Conservation (phyloP, 2,329 filamentous ascomycete species). For the Arachnomyces sp. region DNA sequence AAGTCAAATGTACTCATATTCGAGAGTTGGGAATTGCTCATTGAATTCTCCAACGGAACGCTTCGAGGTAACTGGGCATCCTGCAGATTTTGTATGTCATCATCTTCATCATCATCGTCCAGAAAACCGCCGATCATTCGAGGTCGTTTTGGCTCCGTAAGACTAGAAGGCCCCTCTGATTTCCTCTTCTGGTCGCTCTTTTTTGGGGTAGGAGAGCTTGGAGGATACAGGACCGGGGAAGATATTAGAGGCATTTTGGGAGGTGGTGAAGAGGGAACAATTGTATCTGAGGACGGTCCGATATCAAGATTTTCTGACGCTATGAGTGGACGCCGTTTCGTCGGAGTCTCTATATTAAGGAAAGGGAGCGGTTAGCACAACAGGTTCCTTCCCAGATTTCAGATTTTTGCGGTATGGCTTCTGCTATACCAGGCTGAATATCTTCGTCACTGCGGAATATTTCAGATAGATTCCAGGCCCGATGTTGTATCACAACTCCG, state of each 20-base stretch:
- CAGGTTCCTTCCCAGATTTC: no score
- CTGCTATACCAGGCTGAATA: slow-evolving; percentile 23
- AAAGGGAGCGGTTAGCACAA: neutral
- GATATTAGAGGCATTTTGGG: slow-evolving; percentile 35
- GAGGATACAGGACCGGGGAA: slow-evolving; percentile 29
- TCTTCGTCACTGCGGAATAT: slow-evolving; percentile 37
- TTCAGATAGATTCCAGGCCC: slow-evolving; percentile 35
- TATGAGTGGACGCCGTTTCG: slow-evolving; percentile 17
- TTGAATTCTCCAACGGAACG: no score
- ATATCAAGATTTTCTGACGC: slow-evolving; percentile 10
- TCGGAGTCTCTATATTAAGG: slow-evolving; percentile 30
- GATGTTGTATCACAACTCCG: slow-evolving; percentile 35
- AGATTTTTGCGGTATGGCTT: no score
- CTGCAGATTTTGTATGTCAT: slow-evolving; percentile 21
- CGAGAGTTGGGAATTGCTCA: slow-evolving; percentile 20
- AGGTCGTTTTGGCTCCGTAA: slow-evolving; percentile 29
- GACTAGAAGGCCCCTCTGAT: slow-evolving; percentile 21
- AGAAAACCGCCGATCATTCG: slow-evolving; percentile 35
- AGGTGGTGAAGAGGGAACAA: slow-evolving; percentile 28
- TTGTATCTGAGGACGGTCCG: slow-evolving; percentile 10
- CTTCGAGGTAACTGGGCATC: slow-evolving; percentile 21
- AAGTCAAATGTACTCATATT: slow-evolving; percentile 15
- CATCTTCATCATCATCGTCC: slow-evolving; percentile 32
- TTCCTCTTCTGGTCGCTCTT: slow-evolving; percentile 33
- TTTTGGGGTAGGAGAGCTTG: slow-evolving; percentile 27